Percentiles rank a stretch among this genome's conserved stretches.
phyloP scores from a whole-genome alignment of 2,329 filamentous ascomycete species.

The Teratosphaeria epicoccoides region DNA sequence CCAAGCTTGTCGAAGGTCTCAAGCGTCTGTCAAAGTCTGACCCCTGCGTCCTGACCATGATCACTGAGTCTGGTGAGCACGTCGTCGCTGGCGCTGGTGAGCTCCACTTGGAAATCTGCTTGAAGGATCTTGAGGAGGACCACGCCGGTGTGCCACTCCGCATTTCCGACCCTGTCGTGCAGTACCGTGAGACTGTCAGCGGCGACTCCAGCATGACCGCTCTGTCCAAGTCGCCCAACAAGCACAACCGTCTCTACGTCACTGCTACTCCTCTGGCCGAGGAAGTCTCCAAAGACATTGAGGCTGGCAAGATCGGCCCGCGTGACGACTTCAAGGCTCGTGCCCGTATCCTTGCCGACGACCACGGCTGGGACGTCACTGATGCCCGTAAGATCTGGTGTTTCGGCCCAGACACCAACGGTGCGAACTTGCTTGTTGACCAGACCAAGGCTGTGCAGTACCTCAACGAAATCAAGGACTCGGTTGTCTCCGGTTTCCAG shows the following conservation, averaged over 20 bases:
- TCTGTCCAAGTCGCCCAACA: conserved; percentile 99
- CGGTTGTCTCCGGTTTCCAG: conserved; percentile 98
- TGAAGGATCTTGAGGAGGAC: conserved; percentile 99
- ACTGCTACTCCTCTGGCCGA: conserved; percentile 81
- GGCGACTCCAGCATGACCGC: conserved; percentile 84
- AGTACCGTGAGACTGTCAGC: conserved; percentile 93
- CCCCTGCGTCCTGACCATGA: conserved; percentile 88
- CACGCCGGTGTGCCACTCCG: conserved; percentile 97
- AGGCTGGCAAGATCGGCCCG: conserved; percentile 80
- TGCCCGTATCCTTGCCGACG: conserved; percentile 90
- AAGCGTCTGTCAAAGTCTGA: conserved; percentile 99
- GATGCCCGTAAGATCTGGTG: conserved; percentile 99
- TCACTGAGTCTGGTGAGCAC: conserved; percentile 93
- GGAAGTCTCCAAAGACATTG: conserved; percentile 84
- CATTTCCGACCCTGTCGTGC: conserved; percentile 95
- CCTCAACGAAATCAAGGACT: conserved; percentile 99
- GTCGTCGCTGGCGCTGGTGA: conserved; percentile 98
- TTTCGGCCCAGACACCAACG: conserved; percentile 95
- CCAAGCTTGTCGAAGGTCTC: conserved; percentile 99
- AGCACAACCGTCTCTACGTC: conserved; percentile 99
- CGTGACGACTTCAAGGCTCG: conserved; percentile 99
- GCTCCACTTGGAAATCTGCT: conserved; percentile 98
- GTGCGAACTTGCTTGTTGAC: conserved; percentile 96
- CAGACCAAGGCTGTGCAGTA: conserved; percentile 99
- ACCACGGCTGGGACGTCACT: conserved; percentile 98